Evolutionary conservation across 2,329 filamentous ascomycete genomes (phyloP).

Genomic region (Orbilia oligospora): DNA sequence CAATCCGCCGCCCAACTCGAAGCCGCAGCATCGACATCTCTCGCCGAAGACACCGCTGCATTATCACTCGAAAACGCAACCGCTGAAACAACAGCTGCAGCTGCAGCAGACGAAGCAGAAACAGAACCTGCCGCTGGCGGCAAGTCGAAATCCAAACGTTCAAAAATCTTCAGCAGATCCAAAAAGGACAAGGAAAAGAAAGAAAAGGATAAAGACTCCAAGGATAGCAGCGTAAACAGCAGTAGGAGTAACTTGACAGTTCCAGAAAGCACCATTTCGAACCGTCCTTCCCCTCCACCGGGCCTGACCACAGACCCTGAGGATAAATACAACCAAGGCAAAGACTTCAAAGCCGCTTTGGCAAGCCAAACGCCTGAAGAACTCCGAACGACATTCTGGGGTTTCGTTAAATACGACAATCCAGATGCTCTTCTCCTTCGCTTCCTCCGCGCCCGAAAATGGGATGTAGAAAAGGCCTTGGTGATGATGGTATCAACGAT

Average conservation of each 20-base stretch:
- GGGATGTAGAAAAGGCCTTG: slow-evolving; percentile 93
- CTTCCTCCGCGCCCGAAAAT: slow-evolving; percentile 90
- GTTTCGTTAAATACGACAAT: slow-evolving; percentile 82
- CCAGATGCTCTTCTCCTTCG: slow-evolving; percentile 87
- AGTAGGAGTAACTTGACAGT: slow-evolving; percentile 62
- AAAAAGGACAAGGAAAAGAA: slow-evolving; percentile 69
- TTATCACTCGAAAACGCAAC: slow-evolving; percentile 32
- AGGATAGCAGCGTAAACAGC: slow-evolving; percentile 64
- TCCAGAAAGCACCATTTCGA: slow-evolving; percentile 31
- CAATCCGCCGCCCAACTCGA: slow-evolving; percentile 67
- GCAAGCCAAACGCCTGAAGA: slow-evolving; percentile 82
- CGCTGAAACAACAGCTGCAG: slow-evolving; percentile 47
- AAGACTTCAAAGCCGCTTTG: slow-evolving; percentile 86
- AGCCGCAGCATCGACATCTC: slow-evolving; percentile 63
- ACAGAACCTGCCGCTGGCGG: slow-evolving; percentile 58
- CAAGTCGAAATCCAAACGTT: slow-evolving; percentile 77
- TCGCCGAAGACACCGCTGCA: slow-evolving; percentile 62
- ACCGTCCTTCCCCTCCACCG: slow-evolving; percentile 65
- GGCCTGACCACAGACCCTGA: slow-evolving; percentile 72
- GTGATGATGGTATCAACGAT: slow-evolving; percentile 96
- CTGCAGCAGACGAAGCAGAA: slow-evolving; percentile 41
- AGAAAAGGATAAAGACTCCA: slow-evolving; percentile 69
- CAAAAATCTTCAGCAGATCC: slow-evolving; percentile 78
- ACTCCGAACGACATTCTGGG: slow-evolving; percentile 87
- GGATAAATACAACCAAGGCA: slow-evolving; percentile 93